Percentiles rank a stretch among this genome's conserved stretches.
Evolutionary conservation across 2,329 filamentous ascomycete genomes (phyloP).

Genomic region (Akanthomyces muscarius): DNA sequence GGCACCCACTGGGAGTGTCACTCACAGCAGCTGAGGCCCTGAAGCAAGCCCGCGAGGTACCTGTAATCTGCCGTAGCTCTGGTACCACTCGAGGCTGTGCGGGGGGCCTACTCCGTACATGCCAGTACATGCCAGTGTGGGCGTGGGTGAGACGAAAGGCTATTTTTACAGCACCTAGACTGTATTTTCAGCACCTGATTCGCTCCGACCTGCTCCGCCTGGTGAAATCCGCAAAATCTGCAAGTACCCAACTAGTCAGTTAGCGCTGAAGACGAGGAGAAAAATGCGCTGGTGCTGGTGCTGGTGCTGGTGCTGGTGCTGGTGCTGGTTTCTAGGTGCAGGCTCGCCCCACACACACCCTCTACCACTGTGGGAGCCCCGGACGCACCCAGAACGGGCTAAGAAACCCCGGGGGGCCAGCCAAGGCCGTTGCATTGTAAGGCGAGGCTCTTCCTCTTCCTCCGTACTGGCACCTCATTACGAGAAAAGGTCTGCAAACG

Average conservation of each 20-base stretch:
- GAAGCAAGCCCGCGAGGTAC: not conserved
- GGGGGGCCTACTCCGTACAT: not conserved
- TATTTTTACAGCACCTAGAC: not conserved
- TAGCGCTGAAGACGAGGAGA: not conserved
- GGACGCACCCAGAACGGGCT: not conserved
- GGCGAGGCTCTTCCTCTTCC: not conserved
- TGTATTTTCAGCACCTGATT: not conserved
- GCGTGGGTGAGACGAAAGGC: not conserved
- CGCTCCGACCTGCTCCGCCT: not conserved
- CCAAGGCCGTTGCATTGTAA: not conserved
- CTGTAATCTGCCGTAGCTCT: not conserved
- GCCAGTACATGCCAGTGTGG: not conserved
- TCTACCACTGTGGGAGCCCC: not conserved
- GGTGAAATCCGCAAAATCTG: too few relatives aligned
- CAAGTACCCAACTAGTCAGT: not conserved
- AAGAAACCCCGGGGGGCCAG: constrained; percentile 1
- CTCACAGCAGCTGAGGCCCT: not conserved
- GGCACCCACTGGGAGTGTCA: not conserved
- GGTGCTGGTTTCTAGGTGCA: not conserved
- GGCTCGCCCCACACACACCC: not conserved
- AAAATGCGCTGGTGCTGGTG: not conserved
- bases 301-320: not conserved
- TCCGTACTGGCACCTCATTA: not conserved
- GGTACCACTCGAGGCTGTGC: not conserved
- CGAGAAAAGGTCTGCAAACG: constrained; percentile 4